Evolutionary conservation across 352 stramenopile species (phyloP).

Genomic region (Phytophthora multivora): DNA sequence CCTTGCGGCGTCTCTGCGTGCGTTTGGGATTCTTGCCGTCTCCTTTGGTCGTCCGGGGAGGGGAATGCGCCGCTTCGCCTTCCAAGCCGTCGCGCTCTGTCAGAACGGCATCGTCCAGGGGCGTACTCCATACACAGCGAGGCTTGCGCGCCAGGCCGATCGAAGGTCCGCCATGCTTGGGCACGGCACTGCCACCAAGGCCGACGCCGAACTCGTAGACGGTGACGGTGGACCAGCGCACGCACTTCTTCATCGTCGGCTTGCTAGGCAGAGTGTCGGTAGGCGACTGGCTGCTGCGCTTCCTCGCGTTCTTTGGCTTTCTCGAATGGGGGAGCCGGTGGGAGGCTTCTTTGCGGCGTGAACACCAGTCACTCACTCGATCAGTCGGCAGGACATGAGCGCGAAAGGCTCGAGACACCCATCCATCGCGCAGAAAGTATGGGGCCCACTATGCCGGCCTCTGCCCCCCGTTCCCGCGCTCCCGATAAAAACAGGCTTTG

Average conservation of each 20-base stretch:
- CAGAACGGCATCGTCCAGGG: constrained; percentile 34
- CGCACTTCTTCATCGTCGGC: constrained; percentile 45
- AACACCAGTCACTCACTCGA: constrained; percentile 2
- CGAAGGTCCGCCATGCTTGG: constrained; percentile 53
- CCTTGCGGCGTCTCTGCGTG: constrained; percentile 42
- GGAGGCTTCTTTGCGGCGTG: constrained; percentile 19
- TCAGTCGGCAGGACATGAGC: constrained; percentile 5
- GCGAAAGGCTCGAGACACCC: constrained; percentile 9
- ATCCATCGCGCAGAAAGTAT: constrained; percentile 31
- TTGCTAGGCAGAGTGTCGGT: too few relatives aligned
- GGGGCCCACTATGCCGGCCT: constrained; percentile 18
- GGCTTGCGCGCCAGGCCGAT: constrained; percentile 59
- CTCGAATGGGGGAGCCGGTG: constrained; percentile 8
- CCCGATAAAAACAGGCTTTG: constrained; percentile 12
- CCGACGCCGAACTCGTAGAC: constrained; percentile 70
- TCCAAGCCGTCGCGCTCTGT: constrained; percentile 21
- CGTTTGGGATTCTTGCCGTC: constrained; percentile 29
- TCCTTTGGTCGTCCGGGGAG: constrained; percentile 2
- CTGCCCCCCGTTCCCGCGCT: constrained; percentile 15
- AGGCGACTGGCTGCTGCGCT: neutral
- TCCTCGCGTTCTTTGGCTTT: constrained; percentile 5
- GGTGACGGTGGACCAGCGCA: constrained; percentile 65
- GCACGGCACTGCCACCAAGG: constrained; percentile 53
- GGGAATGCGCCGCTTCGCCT: constrained; percentile 1
- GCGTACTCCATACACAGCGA: constrained; percentile 50